Percentiles rank a stretch among this genome's conserved stretches.
Evolutionary conservation across 495 filamentous ascomycete genomes (phyloP).

Genomic region (Xylaria flabelliformis): DNA sequence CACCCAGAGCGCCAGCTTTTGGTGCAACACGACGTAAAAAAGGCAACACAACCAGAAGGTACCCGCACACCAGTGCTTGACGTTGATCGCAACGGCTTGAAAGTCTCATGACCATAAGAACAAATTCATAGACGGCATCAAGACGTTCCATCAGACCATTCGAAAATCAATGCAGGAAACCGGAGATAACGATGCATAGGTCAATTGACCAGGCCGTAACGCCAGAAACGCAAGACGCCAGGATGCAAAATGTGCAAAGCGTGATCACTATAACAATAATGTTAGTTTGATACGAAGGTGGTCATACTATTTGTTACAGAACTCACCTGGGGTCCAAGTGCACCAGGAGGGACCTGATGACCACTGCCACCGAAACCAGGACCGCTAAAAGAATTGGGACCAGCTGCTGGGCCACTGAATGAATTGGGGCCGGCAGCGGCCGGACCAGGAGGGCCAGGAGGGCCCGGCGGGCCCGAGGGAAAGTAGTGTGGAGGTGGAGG

Average conservation of each 20-base stretch:
- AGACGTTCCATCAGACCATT: constrained; percentile 29
- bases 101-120: constrained; percentile 27
- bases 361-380: constrained; percentile 27
- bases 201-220: constrained; percentile 43
- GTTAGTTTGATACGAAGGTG: constrained; percentile 1
- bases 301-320: not conserved
- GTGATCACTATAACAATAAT: constrained; percentile 13
- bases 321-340: constrained; percentile 41
- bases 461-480: constrained; percentile 73
- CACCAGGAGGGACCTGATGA: constrained; percentile 34
- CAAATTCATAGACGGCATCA: constrained; percentile 32
- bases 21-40: constrained; percentile 28
- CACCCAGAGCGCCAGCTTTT: constrained; percentile 31
- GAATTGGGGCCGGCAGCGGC: constrained; percentile 36
- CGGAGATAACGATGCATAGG: constrained; percentile 38
- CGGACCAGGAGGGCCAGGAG: constrained; percentile 52
- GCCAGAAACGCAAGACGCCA: constrained; percentile 45
- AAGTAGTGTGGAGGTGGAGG: constrained; percentile 91
- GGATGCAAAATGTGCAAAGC: constrained; percentile 36
- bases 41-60: constrained; percentile 25
- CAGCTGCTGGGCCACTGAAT: constrained; percentile 25
- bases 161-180: constrained; percentile 36
- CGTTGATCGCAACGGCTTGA: constrained; percentile 19
- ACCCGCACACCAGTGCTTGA: constrained; percentile 20
- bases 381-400: constrained; percentile 35